phyloP scores from a whole-genome alignment of 352 stramenopile genomes.

The Globisporangium ultimum region DNA sequence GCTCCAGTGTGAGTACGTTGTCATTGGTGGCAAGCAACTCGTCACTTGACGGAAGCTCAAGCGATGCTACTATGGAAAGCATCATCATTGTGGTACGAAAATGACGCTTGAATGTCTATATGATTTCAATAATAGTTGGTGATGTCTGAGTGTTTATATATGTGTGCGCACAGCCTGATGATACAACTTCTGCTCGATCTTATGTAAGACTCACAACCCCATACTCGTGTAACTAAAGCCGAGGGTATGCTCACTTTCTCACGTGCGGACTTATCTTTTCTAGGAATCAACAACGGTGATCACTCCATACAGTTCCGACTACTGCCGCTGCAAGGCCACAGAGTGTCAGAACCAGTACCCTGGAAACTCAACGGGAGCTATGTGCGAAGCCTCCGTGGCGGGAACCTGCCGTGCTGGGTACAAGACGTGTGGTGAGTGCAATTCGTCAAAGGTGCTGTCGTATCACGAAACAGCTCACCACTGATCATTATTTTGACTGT shows the following conservation, averaged over 20 bases:
- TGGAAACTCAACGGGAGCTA: constrained; percentile 29
- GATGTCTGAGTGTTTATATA: too few relatives aligned
- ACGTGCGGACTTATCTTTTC: not conserved
- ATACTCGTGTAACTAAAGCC: too few relatives aligned
- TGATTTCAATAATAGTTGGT: too few relatives aligned
- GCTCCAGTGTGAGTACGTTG: constrained; percentile 8
- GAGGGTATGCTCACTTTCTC: too few relatives aligned
- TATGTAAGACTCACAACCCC: too few relatives aligned
- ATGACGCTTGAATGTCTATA: too few relatives aligned
- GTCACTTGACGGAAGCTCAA: constrained; percentile 11
- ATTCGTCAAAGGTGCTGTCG: not conserved
- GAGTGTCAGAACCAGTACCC: constrained; percentile 75
- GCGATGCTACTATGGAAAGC: constrained; percentile 5
- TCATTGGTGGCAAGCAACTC: constrained; percentile 1
- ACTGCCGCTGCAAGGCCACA: constrained; percentile 58
- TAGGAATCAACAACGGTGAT: constrained; percentile 3
- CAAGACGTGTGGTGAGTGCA: constrained; percentile 39
- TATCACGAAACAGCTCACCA: too few relatives aligned
- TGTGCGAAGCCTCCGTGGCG: constrained; percentile 42
- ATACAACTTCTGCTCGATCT: too few relatives aligned
- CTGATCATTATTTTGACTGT: too few relatives aligned
- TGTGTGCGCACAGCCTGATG: too few relatives aligned
- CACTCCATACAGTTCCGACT: constrained; percentile 53
- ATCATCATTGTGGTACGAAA: constrained; percentile 12
- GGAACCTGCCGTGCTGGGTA: constrained; percentile 58